Conservation (phyloP, 179 eudicot genomes). For the Spergularia azorica region DNA sequence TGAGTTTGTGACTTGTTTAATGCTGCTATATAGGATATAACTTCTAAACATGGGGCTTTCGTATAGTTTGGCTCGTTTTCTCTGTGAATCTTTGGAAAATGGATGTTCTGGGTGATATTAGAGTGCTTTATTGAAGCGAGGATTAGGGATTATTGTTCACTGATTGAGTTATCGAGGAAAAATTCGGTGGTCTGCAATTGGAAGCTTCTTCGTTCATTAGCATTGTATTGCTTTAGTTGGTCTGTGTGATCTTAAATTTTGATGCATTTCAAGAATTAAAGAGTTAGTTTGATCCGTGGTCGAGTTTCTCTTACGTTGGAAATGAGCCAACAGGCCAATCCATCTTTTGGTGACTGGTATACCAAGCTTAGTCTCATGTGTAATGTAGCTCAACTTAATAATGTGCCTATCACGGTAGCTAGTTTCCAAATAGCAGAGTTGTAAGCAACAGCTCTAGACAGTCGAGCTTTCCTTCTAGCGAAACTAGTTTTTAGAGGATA, state of each 20-base stretch:
- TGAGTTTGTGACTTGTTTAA: too few species aligned
- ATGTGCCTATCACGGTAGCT: neutral
- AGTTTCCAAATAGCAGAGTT: neutral
- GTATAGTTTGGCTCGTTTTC: neutral
- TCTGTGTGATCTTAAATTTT: neutral
- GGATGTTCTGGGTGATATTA: neutral
- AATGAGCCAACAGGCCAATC: neutral
- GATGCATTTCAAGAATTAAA: neutral
- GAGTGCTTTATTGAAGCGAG: neutral
- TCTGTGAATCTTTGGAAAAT: neutral
- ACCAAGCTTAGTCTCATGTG: neutral
- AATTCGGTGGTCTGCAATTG: neutral
- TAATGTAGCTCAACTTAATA: neutral
- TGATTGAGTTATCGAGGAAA: neutral
- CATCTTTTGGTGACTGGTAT: neutral
- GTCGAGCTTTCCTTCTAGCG: neutral
- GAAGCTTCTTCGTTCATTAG: neutral
- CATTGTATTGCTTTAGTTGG: neutral
- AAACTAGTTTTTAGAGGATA: neutral
- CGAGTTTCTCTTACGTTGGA: neutral
- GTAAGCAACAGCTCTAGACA: neutral
- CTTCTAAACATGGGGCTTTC: too few species aligned
- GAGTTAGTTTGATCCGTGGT: neutral
- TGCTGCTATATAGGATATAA: too few species aligned
- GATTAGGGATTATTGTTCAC: neutral